A percentile compares a stretch with the other conserved stretches of the same genome.
phyloP scores from a whole-genome alignment of 176 grass and related monocot species.

The Rhynchospora breviuscula region DNA sequence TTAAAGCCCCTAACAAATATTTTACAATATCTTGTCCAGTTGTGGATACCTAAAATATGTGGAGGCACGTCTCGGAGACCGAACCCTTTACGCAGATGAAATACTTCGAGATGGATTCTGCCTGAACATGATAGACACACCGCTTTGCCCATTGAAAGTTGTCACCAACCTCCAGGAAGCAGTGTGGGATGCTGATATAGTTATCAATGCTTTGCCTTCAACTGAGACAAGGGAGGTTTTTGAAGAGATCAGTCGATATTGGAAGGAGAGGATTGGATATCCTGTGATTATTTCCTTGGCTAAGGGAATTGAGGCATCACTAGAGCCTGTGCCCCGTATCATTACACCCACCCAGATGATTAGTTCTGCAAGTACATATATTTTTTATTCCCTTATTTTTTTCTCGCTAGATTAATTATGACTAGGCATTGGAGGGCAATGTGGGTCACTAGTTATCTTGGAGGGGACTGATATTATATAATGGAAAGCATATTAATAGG shows the following conservation, averaged over 20 bases:
- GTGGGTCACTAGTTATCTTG: background rate
- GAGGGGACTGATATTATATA: background rate
- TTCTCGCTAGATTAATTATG: background rate
- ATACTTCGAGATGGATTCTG: constrained; percentile 84
- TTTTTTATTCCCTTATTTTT: background rate
- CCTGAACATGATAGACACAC: constrained; percentile 90
- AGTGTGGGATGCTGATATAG: constrained; percentile 97
- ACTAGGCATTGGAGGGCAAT: background rate
- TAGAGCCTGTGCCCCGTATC: constrained; percentile 71
- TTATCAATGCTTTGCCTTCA: constrained; percentile 84
- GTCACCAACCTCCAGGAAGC: constrained; percentile 97
- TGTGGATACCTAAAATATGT: constrained; percentile 93
- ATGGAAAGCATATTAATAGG: background rate
- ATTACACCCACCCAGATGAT: constrained; percentile 97
- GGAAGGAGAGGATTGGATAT: constrained; percentile 91
- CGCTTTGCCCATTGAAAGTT: constrained; percentile 86
- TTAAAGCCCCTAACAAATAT: background rate
- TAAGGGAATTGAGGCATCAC: constrained; percentile 77
- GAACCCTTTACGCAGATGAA: constrained; percentile 80
- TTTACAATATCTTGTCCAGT: constrained; percentile 1
- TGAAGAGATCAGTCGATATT: constrained; percentile 86
- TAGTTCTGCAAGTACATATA: constrained; percentile 63
- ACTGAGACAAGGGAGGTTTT: constrained; percentile 89
- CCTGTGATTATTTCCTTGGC: constrained; percentile 87
- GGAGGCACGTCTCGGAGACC: constrained; percentile 80